Evolutionary conservation across 2,329 filamentous ascomycete genomes (phyloP).

Genomic region (Colletotrichum lentis): DNA sequence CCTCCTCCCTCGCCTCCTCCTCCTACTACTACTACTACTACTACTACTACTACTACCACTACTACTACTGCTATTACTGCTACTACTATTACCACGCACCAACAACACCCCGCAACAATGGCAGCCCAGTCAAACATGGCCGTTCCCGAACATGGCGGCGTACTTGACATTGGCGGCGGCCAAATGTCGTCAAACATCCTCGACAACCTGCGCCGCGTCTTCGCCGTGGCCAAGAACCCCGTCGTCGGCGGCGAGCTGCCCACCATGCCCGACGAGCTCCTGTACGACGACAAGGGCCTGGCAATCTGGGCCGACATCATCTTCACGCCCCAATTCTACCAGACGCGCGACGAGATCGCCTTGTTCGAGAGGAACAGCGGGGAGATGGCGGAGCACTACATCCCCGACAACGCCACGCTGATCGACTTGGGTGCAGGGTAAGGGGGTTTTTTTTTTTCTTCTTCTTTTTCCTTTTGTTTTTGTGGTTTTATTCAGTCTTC

Average conservation of each 20-base stretch:
- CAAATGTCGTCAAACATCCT: conserved; percentile 44
- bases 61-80: not conserved
- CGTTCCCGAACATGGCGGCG: conserved; percentile 44
- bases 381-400: conserved; percentile 46
- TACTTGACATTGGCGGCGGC: conserved; percentile 52
- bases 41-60: too few relatives aligned
- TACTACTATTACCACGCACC: not conserved
- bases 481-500: too few relatives aligned
- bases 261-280: conserved; percentile 51
- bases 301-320: conserved; percentile 54
- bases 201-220: conserved; percentile 41
- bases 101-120: not conserved
- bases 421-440: conserved; percentile 55
- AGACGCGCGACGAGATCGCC: conserved; percentile 52
- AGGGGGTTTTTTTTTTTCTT: conserved; percentile 40
- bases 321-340: conserved; percentile 51
- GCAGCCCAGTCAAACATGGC: not conserved
- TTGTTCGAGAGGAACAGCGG: conserved; percentile 48
- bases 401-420: conserved; percentile 46
- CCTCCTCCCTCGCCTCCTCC: too few relatives aligned
- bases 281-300: conserved; percentile 52
- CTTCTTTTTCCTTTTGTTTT: too few relatives aligned
- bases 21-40: not conserved
- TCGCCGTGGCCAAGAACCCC: not conserved
- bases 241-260: conserved; percentile 41